These are phyloP conservation scores for Buxus sempervirens DNA, from an alignment of 164 flowering plant species.

Conservation along the genomic window DNA sequence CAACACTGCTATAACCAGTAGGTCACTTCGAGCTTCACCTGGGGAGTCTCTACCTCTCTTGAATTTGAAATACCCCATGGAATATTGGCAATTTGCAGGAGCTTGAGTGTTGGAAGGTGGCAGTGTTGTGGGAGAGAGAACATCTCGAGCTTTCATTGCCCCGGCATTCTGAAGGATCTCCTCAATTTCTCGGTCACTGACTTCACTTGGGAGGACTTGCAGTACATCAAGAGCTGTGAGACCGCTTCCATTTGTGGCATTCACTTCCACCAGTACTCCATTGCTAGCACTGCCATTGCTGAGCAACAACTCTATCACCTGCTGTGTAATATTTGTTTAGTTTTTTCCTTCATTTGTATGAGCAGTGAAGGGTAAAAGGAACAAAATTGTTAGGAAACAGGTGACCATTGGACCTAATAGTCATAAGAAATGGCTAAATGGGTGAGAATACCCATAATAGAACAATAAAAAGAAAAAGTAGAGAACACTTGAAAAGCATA, in stretches of 20 bases:
- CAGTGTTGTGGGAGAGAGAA: neutral
- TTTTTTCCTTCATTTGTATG: no score
- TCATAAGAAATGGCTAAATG: no score
- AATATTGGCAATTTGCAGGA: neutral
- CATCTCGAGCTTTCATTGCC: conserved; percentile 24
- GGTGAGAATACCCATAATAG: no score
- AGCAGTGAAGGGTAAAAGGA: no score
- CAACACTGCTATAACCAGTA: conserved; percentile 16
- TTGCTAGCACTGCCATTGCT: neutral
- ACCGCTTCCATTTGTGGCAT: conserved; percentile 24
- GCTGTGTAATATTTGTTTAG: neutral
- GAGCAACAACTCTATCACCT: conserved; percentile 29
- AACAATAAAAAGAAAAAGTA: no score
- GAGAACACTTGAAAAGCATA: no score
- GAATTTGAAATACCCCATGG: neutral
- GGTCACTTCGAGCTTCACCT: neutral
- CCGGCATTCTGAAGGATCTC: conserved; percentile 26
- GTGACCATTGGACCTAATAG: no score
- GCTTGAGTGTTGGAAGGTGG: neutral
- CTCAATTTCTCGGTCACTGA: conserved; percentile 25
- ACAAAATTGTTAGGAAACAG: no score
- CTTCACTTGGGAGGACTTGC: conserved; percentile 27
- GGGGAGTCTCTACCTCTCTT: neutral
- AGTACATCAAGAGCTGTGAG: conserved; percentile 38
- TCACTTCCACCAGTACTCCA: conserved; percentile 15